A percentile compares a stretch with the other conserved stretches of the same genome.
Evolutionary conservation across 208 protist genomes (phyloP).

Genomic region (Crithidia fasciculata): DNA sequence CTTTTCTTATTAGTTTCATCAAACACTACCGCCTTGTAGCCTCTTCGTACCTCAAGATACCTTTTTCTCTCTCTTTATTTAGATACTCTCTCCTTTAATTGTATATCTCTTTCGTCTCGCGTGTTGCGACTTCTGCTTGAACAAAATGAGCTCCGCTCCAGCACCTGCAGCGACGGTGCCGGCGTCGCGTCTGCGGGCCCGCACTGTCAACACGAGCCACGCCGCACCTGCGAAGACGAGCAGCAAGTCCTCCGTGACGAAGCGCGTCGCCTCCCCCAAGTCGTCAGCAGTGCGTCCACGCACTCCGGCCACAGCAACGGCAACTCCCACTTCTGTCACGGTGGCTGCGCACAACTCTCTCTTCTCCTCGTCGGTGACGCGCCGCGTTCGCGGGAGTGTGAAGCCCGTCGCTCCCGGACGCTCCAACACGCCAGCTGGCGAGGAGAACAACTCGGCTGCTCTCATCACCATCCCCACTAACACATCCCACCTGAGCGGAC

Average conservation of each 20-base stretch:
- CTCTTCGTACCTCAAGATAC: not conserved
- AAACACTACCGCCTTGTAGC: not conserved
- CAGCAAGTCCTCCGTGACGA: conserved; percentile 13
- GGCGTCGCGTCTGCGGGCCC: conserved; percentile 18
- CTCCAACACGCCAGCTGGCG: not conserved
- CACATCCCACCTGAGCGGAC: conserved; percentile 7
- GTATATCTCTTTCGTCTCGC: not conserved
- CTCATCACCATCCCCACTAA: conserved; percentile 2
- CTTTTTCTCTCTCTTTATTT: not conserved
- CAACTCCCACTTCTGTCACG: too few relatives aligned
- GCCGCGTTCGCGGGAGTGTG: conserved; percentile 7
- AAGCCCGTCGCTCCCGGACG: not conserved
- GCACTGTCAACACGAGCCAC: conserved; percentile 26
- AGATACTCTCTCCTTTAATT: conserved; percentile 16
- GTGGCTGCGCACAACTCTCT: not conserved
- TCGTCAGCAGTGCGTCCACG: conserved; percentile 9
- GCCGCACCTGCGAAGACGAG: not conserved
- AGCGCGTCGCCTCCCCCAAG: conserved; percentile 5
- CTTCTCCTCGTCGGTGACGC: conserved; percentile 1
- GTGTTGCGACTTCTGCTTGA: not conserved
- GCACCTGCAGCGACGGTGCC: conserved; percentile 3
- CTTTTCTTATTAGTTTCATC: conserved; percentile 3
- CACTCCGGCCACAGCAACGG: not conserved
- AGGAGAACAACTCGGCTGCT: not conserved
- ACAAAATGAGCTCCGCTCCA: conserved; percentile 5